Evolutionary conservation across 225 moss, liverwort and hornwort species (phyloP), one percentile per base, ranked within the genome.

Genomic region (Anthoceros angustus): DNA sequence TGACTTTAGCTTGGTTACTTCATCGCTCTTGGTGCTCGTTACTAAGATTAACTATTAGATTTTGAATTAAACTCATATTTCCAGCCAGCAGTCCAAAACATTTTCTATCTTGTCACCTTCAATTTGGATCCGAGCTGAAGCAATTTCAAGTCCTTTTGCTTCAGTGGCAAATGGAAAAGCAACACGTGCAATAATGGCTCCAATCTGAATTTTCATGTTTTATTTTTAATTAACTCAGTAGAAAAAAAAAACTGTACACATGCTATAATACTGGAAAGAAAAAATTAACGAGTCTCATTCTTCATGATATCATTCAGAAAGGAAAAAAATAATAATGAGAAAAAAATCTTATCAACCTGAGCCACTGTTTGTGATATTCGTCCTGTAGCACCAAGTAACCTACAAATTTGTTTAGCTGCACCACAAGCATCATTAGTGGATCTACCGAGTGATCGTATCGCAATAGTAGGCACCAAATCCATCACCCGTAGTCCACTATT

Each of bases 61-160:
- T 50, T 50, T 50, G 49, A 16, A 50, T 50, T 14, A 7, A 14
- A 20, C 49, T 50, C 20, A 50, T 50, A 50, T 50, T 50, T 50
- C 20, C 20, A 50, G 49, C 49, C 15, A 50, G 49, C 20, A 16
- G 10, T 50, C 49, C 20, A 50, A 50, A 5, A 14, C 49, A 14
- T 14, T 14, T 20, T 50, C 49, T 14, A 50, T 50, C 8, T 14
- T 5, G 14, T 20, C 20, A 50, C 16, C 49, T 20, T 50, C 49
- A 50, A 50, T 11, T 16, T 7, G 4, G 3, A 50, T 50, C 15
- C 20, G 49, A 14, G 49, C 7, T 50, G 49, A 50, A 20, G 49
- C 49, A 50, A 50, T 14, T 20, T 50, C 49, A 50, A 50, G 49
- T 16, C 14, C 49, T 50, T 50, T 50, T 50, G 49, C 49, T 50